phyloP scores from a whole-genome alignment of 108 stramenopile genomes.

The Discostella stelligeroides region DNA sequence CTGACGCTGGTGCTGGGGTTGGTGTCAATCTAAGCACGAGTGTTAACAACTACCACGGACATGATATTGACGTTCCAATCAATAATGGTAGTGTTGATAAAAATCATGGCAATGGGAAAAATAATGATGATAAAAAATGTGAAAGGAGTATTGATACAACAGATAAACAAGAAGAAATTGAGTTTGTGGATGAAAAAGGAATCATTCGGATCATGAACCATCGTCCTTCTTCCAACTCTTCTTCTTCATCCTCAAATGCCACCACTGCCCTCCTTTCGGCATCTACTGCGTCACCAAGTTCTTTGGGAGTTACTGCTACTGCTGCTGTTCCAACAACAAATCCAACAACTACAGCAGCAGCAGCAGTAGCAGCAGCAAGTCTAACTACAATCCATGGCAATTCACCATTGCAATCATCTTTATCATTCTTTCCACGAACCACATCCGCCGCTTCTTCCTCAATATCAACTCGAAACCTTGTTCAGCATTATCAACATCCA shows the following conservation, averaged over 20 bases:
- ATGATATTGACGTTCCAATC: no score
- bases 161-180: neutral
- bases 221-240: neutral
- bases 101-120: no score
- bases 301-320: neutral
- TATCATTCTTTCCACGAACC: slow-evolving; percentile 1
- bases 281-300: neutral
- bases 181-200: neutral
- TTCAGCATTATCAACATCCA: neutral
- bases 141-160: no score
- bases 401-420: neutral
- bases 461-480: neutral
- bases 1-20: no score
- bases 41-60: no score
- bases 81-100: no score
- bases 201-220: neutral
- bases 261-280: neutral
- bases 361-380: slow-evolving; percentile 1
- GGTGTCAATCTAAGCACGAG: no score
- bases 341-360: neutral
- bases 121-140: no score
- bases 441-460: neutral
- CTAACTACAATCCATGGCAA: neutral
- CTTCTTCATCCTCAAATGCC: neutral
- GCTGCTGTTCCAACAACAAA: neutral